Evolutionary conservation across 805 yeast species (phyloP), one percentile per base, ranked within the genome.

Genomic region (Starmerella apis): DNA sequence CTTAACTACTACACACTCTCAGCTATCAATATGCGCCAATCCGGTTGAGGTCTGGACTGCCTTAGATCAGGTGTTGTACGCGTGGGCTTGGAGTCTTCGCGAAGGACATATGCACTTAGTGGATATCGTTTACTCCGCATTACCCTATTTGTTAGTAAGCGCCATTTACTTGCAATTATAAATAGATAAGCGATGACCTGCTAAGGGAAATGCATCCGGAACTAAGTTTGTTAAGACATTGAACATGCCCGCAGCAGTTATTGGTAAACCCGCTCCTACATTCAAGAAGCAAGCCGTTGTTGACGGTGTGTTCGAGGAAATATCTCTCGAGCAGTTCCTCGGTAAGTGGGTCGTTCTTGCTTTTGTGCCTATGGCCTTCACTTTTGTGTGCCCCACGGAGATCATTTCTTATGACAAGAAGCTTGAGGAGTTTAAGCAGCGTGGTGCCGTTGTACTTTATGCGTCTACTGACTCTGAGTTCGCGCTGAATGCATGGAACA

Each of bases 361-460:
- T 57, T 92, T 92, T 76, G 83, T 92, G 70, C 99, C 98, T 71
- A 76, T 90, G 79, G 98, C 98, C 47, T 92, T 92, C 88, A 92
- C 99, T 55, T 92, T 92, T 63, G 97, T 92, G 58, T 92, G 98
- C 76, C 98, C 99, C 71, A 92, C 98, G 61, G 97, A 92, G 78
- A 88, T 92, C 76, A 81, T 92, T 72, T 97, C 97, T 62, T 92
- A 87, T 83, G 85, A 96, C 57, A 95, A 90, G 63, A 96, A 96
- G 62, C 84, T 79, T 63, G 79, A 81, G 76, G 81, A 82, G 77
- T 92, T 92, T 74, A 70, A 83, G 63, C 94, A 78, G 61, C 82
- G 86, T 68, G 90, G 81, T 65, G 80, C 86, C 61, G 85, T 86
- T 75, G 81, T 92, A 47, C 79, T 92, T 66, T 87, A 92, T 63